phyloP scores from a whole-genome alignment of 805 yeast species.

The Cyberlindnera meyerae region DNA sequence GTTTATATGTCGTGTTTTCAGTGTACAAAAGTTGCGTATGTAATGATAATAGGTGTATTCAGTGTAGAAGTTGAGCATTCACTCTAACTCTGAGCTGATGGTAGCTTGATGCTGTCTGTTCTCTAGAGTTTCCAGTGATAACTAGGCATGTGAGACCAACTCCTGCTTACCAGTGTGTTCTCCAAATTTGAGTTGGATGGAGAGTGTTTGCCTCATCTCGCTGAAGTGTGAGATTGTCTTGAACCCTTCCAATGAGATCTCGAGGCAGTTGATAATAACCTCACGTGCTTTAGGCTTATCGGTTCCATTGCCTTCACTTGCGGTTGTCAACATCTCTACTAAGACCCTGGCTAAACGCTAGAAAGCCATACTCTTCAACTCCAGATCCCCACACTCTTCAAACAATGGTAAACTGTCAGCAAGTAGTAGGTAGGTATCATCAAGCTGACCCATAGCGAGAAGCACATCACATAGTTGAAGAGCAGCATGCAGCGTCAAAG shows the following conservation, averaged over 20 bases:
- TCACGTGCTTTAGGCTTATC: conserved; percentile 9
- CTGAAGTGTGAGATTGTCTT: conserved; percentile 33
- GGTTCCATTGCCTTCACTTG: not conserved
- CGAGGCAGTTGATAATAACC: conserved; percentile 34
- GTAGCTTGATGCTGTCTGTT: too few species aligned
- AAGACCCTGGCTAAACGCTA: conserved; percentile 29
- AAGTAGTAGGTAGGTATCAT: conserved; percentile 42
- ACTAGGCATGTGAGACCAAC: conserved; percentile 25
- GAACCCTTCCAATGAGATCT: conserved; percentile 41
- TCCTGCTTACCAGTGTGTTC: conserved; percentile 26
- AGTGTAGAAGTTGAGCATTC: too few species aligned
- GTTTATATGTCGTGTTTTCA: conserved; percentile 21
- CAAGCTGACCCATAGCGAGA: conserved; percentile 33
- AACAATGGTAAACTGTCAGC: conserved; percentile 40
- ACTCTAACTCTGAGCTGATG: too few species aligned
- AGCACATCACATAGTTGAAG: conserved; percentile 42
- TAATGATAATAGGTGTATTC: too few species aligned
- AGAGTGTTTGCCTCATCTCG: conserved; percentile 37
- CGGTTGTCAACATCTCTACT: conserved; percentile 9
- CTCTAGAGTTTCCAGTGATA: conserved; percentile 7
- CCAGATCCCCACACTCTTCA: conserved; percentile 35
- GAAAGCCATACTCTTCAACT: conserved; percentile 36
- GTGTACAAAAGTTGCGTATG: conserved; percentile 21
- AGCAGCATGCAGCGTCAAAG: conserved; percentile 43
- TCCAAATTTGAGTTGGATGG: conserved; percentile 36